These are phyloP conservation scores for Artemisia princeps DNA, from an alignment of 140 eudicot species.

Conservation along the genomic window DNA sequence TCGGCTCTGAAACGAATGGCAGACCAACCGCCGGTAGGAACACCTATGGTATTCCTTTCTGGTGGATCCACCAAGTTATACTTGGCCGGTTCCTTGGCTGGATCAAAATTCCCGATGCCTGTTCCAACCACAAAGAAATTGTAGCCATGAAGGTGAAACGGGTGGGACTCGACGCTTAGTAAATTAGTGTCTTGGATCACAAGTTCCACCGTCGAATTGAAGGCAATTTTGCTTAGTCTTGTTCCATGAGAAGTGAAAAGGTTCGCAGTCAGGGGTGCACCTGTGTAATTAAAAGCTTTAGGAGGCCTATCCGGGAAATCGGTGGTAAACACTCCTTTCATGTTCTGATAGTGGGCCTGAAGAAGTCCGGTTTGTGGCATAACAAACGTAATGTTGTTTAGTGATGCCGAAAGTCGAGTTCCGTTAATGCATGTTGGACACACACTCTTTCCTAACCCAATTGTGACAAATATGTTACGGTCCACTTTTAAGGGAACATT, in stretches of 20 bases:
- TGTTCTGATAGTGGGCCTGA: slow-evolving; percentile 55
- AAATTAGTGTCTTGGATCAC: slow-evolving; percentile 63
- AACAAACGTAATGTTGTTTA: slow-evolving; percentile 59
- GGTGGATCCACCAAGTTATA: slow-evolving; percentile 73
- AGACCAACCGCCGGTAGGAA: slow-evolving; percentile 78
- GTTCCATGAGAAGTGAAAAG: slow-evolving; percentile 43
- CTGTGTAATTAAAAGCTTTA: slow-evolving; percentile 55
- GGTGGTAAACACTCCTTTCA: slow-evolving; percentile 38
- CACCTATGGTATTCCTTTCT: slow-evolving; percentile 60
- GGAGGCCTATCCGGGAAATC: slow-evolving; percentile 68
- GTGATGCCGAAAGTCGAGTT: slow-evolving; percentile 51
- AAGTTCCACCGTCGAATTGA: slow-evolving; percentile 59
- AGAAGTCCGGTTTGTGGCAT: slow-evolving; percentile 57
- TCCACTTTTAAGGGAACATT: slow-evolving; percentile 56
- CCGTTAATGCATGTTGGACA: slow-evolving; percentile 50
- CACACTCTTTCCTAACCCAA: slow-evolving; percentile 48
- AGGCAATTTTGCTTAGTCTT: slow-evolving; percentile 40
- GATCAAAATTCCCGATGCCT: slow-evolving; percentile 58
- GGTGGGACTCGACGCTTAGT: slow-evolving; percentile 59
- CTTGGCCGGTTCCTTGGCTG: slow-evolving; percentile 48
- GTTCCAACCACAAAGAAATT: slow-evolving; percentile 68
- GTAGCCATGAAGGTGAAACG: slow-evolving; percentile 75
- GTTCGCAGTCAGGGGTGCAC: slow-evolving; percentile 57
- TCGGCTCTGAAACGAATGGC: slow-evolving; percentile 59
- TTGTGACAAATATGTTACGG: slow-evolving; percentile 41